Evolutionary conservation across 2,329 filamentous ascomycete species (phyloP).

Genomic region (Fusarium sp.): DNA sequence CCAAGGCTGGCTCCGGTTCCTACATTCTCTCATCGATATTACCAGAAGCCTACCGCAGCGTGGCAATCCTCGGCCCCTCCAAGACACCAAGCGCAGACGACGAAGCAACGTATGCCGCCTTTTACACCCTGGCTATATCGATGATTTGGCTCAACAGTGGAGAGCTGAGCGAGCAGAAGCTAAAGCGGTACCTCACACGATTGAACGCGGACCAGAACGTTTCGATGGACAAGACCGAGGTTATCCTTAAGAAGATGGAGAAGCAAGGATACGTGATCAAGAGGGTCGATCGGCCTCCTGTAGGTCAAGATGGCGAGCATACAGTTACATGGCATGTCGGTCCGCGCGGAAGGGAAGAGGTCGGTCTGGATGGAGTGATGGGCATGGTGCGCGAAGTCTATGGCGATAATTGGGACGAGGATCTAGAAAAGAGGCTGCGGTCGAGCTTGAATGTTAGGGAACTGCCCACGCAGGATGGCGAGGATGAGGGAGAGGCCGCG

Average conservation of each 20-base stretch:
- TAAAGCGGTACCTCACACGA: slow-evolving; percentile 77
- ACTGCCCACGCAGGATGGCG: slow-evolving; percentile 28
- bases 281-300: slow-evolving; percentile 68
- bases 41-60: slow-evolving; percentile 71
- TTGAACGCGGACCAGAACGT: slow-evolving; percentile 80
- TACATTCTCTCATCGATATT: slow-evolving; percentile 83
- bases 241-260: slow-evolving; percentile 76
- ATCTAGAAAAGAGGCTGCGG: slow-evolving; percentile 67
- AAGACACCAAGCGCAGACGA: slow-evolving; percentile 69
- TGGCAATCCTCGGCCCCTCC: slow-evolving; percentile 73
- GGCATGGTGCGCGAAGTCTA: slow-evolving; percentile 72
- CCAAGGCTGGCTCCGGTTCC: slow-evolving; percentile 68
- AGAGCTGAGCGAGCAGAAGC: slow-evolving; percentile 77
- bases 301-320: slow-evolving; percentile 72
- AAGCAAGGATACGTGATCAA: slow-evolving; percentile 86
- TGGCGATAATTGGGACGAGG: slow-evolving; percentile 58
- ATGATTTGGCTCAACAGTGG: slow-evolving; percentile 80
- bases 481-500: slow-evolving; percentile 40
- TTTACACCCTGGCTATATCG: slow-evolving; percentile 83
- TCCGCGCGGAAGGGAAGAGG: slow-evolving; percentile 83
- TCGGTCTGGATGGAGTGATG: slow-evolving; percentile 79
- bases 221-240: slow-evolving; percentile 78
- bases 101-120: slow-evolving; percentile 81
- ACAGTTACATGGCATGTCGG: slow-evolving; percentile 84
- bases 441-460: slow-evolving; percentile 66